phyloP scores from a whole-genome alignment of 1,284 basidiomycete species.

The Rhodotorula sp. region DNA sequence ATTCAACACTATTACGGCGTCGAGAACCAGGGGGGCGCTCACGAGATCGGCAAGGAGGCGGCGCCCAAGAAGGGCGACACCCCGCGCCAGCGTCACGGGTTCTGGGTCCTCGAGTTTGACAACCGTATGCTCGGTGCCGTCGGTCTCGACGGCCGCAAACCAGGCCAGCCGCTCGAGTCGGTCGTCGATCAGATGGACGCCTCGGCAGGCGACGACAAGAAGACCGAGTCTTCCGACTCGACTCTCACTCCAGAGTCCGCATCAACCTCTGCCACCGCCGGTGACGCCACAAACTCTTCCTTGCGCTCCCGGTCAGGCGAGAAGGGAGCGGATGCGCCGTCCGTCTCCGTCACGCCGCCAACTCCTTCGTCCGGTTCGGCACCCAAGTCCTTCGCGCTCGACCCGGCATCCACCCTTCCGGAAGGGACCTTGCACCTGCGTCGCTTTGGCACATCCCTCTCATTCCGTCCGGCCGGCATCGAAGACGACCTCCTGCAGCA shows the following conservation, averaged over 20 bases:
- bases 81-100: constrained; percentile 23
- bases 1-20: constrained; percentile 31
- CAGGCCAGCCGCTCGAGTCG: constrained; percentile 33
- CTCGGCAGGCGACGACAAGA: constrained; percentile 2
- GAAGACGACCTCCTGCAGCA: constrained; percentile 38
- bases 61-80: background rate
- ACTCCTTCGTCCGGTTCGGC: constrained; percentile 14
- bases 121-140: constrained; percentile 34
- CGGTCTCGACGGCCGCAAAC: constrained; percentile 33
- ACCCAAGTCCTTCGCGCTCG: constrained; percentile 18
- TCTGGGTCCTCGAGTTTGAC: constrained; percentile 42
- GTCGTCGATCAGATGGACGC: constrained; percentile 23
- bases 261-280: background rate
- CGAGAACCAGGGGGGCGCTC: background rate
- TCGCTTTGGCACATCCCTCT: constrained; percentile 33
- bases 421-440: constrained; percentile 32
- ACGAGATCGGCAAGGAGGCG: background rate
- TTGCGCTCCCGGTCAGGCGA: background rate
- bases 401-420: constrained; percentile 20
- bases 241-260: background rate
- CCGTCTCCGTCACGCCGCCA: constrained; percentile 25
- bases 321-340: background rate
- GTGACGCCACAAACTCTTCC: background rate
- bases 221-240: background rate
- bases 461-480: constrained; percentile 37